Percentiles rank a stretch among this genome's conserved stretches.
Conservation (phyloP, 2,329 filamentous ascomycete genomes). For the Xylariales sp. region DNA sequence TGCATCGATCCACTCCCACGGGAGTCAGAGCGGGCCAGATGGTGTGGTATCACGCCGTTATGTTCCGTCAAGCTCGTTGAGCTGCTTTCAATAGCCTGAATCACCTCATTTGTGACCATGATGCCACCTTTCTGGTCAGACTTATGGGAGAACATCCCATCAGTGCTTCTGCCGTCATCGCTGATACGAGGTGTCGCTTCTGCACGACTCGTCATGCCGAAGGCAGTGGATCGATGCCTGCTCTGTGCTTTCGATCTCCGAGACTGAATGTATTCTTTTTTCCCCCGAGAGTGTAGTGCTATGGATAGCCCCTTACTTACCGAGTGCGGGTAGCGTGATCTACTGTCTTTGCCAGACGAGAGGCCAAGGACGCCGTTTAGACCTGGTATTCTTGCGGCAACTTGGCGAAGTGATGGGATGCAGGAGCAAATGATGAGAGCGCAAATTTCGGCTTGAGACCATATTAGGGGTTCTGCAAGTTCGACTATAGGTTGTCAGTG, state of each 20-base stretch:
- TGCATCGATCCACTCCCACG: no score
- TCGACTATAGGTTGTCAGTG: slow-evolving; percentile 3
- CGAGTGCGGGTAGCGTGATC: neutral
- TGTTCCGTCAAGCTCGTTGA: no score
- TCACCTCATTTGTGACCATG: slow-evolving; percentile 3
- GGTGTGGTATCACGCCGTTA: no score
- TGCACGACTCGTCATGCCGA: slow-evolving; percentile 3
- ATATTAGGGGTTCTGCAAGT: slow-evolving; percentile 10
- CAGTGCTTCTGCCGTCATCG: neutral
- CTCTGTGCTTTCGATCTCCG: neutral
- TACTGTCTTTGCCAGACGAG: slow-evolving; percentile 8
- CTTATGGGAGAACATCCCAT: slow-evolving; percentile 4
- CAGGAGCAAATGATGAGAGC: slow-evolving; percentile 14
- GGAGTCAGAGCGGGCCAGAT: no score
- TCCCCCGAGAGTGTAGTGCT: neutral
- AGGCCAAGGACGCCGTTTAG: slow-evolving; percentile 23
- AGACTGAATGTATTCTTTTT: neutral
- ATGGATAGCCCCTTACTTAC: neutral
- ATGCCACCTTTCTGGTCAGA: neutral
- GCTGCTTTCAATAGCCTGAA: neutral
- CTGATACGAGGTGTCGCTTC: neutral
- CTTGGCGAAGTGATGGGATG: slow-evolving; percentile 13
- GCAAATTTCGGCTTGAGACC: slow-evolving; percentile 15
- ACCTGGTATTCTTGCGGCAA: slow-evolving; percentile 2
- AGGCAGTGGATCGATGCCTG: neutral